Evolutionary conservation across 2,329 filamentous ascomycete genomes (phyloP), one percentile per base, ranked within the genome.

Genomic region (Chaetothyriales sp.): DNA sequence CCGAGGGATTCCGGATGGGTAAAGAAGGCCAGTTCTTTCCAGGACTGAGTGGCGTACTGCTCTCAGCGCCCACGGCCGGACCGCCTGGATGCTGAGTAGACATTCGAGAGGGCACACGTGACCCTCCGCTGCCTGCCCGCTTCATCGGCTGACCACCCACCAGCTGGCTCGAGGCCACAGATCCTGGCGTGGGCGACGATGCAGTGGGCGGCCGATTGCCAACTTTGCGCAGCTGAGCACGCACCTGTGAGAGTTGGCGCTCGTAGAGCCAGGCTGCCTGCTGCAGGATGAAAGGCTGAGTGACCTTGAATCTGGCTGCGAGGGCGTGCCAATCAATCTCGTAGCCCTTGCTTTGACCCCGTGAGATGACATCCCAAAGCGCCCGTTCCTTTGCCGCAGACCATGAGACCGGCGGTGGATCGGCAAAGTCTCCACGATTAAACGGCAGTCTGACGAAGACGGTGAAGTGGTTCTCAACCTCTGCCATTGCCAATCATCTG

Each of bases 221-320:
- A 7, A 72, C 70, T 55, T 84, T 92, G 56, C 86, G 81, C 73
- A 97, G 88, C 69, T 95, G 89, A 18, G 86, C 89, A 59, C 87
- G 81, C 47, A 97, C 86, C 65, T 95, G 88, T 0, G 86, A 86
- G 25, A 94, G 78, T 70, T 97, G 88, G 49, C 86, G 78, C 65
- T 97, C 89, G 64, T 92, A 95, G 5, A 97, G 78, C 78, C 89
- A 95, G 67, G 88, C 89, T 57, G 89, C 89, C 69, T 98, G 89
- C 65, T 95, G 87, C 15, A 95, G 78, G 29, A 98, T 77, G 63
- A 97, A 97, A 43, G 88, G 78, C 53, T 94, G 80, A 22, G 86
- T 84, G 18, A 95, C 90, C 56, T 89, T 78, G 68, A 95, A 95
- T 46, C 80, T 76, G 49, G 78, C 74, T 46, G 86, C 87, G 64